Evolutionary conservation across 495 filamentous ascomycete genomes (phyloP).

Genomic region (Hyaloscypha finlandica): DNA sequence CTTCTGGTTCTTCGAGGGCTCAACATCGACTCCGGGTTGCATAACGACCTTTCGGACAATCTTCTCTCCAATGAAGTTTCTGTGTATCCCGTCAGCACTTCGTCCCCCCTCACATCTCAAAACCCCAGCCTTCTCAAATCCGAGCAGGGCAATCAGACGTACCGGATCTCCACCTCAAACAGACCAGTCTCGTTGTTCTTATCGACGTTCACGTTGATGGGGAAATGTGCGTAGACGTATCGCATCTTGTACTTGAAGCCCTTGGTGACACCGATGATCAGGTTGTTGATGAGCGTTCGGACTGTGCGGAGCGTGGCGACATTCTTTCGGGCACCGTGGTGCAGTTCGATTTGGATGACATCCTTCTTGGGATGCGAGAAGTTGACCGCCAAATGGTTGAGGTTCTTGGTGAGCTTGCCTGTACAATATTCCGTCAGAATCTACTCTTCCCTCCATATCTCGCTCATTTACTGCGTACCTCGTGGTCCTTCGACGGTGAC

Average conservation of each 20-base stretch:
- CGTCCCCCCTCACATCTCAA: neutral
- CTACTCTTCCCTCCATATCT: constrained; percentile 7
- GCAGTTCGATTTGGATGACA: constrained; percentile 91
- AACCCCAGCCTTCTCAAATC: constrained; percentile 3
- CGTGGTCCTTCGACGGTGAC: constrained; percentile 96
- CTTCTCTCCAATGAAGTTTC: constrained; percentile 99
- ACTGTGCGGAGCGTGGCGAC: constrained; percentile 97
- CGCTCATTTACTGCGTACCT: constrained; percentile 51
- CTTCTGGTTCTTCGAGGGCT: constrained; percentile 88
- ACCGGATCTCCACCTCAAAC: constrained; percentile 96
- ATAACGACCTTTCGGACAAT: constrained; percentile 89
- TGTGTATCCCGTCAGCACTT: constrained; percentile 45
- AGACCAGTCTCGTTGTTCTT: constrained; percentile 90
- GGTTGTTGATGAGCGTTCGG: constrained; percentile 94
- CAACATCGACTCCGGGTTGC: constrained; percentile 86
- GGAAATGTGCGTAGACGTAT: constrained; percentile 99
- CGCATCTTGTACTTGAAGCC: constrained; percentile 99
- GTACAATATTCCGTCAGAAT: constrained; percentile 30
- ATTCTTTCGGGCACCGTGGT: constrained; percentile 96
- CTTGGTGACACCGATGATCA: constrained; percentile 96
- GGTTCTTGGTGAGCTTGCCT: constrained; percentile 94
- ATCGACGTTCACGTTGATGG: constrained; percentile 99
- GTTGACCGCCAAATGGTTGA: constrained; percentile 93
- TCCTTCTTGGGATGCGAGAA: constrained; percentile 81
- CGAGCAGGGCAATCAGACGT: constrained; percentile 43